phyloP scores from a whole-genome alignment of 331 rosid species.

The Malus hybrid region DNA sequence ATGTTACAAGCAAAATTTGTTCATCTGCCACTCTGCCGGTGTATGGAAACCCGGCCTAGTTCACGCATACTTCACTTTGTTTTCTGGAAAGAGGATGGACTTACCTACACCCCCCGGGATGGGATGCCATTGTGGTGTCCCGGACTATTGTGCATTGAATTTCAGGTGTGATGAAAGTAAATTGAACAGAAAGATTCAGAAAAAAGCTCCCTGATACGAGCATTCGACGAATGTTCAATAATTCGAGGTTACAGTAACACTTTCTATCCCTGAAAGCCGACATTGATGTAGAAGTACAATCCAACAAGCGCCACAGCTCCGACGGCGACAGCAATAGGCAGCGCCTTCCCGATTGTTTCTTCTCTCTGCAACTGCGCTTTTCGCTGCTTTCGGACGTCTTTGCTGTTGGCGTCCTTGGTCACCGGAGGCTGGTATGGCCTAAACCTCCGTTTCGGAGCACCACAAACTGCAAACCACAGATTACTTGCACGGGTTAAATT shows the following conservation, averaged over 20 bases:
- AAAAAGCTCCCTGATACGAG: too few relatives aligned
- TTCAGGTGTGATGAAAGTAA: not conserved
- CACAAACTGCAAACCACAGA: constrained; percentile 57
- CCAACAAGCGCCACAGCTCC: constrained; percentile 74
- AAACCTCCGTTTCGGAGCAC: constrained; percentile 86
- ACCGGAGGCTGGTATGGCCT: constrained; percentile 55
- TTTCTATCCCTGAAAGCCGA: constrained; percentile 19
- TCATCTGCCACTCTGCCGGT: not conserved
- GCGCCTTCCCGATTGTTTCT: constrained; percentile 66
- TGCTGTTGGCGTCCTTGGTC: constrained; percentile 35
- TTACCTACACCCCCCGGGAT: too few relatives aligned
- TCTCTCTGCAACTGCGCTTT: constrained; percentile 59
- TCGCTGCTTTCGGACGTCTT: constrained; percentile 45
- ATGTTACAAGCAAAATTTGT: not conserved
- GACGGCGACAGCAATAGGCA: constrained; percentile 60
- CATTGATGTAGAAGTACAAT: constrained; percentile 66
- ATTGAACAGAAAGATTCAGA: not conserved
- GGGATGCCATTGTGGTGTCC: too few relatives aligned
- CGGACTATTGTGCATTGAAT: not conserved
- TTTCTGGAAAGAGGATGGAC: too few relatives aligned
- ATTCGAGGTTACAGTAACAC: not conserved
- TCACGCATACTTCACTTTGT: too few relatives aligned
- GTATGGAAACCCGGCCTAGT: too few relatives aligned
- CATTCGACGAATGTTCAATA: not conserved
- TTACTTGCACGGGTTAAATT: not conserved